Evolutionary conservation across 495 filamentous ascomycete species (phyloP).

Genomic region (Penicillium malachiteum): DNA sequence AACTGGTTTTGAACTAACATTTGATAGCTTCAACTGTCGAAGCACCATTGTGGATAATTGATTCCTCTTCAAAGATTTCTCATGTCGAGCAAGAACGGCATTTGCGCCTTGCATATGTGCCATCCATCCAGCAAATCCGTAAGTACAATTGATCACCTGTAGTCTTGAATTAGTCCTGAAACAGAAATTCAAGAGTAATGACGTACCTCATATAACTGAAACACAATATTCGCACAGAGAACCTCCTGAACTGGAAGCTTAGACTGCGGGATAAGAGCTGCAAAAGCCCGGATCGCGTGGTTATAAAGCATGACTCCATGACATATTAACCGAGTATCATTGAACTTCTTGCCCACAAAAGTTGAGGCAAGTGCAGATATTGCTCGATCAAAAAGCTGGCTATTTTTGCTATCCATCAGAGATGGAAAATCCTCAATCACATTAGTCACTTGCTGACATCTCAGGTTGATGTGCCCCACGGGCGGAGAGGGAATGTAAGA

Average conservation of each 20-base stretch:
- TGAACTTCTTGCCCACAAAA: constrained; percentile 16
- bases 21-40: constrained; percentile 14
- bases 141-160: constrained; percentile 13
- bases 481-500: constrained; percentile 12
- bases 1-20: constrained; percentile 1
- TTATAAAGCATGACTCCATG: constrained; percentile 13
- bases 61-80: constrained; percentile 6
- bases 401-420: constrained; percentile 7
- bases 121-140: constrained; percentile 17
- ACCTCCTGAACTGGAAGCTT: constrained; percentile 12
- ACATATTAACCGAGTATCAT: constrained; percentile 7
- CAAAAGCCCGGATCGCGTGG: constrained; percentile 10
- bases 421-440: constrained; percentile 13
- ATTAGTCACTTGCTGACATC: constrained; percentile 10
- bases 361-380: constrained; percentile 13
- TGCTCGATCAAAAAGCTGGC: constrained; percentile 14
- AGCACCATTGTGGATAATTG: constrained; percentile 11
- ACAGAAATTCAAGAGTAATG: too few species aligned
- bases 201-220: constrained; percentile 16
- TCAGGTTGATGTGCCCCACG: constrained; percentile 4
- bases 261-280: constrained; percentile 4
- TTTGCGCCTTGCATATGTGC: constrained; percentile 20
- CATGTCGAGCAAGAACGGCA: constrained; percentile 12
- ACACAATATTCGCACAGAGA: constrained; percentile 15
- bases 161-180: background rate